phyloP scores from a whole-genome alignment of 169 alveolate genomes.

The Plasmodium gallinaceum region DNA sequence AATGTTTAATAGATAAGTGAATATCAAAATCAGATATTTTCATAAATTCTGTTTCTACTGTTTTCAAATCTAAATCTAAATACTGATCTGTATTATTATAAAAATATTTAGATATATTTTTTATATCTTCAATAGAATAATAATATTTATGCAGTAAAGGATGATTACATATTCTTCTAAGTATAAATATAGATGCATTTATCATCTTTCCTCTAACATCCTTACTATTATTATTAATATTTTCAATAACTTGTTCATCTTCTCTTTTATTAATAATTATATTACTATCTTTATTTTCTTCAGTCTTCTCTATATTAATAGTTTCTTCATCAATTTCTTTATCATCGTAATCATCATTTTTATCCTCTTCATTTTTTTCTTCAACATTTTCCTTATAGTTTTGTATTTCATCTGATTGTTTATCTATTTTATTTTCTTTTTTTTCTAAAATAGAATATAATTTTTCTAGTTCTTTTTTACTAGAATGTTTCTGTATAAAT shows the following conservation, averaged over 20 bases:
- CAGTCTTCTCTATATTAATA: conserved; percentile 66
- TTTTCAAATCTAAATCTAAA: conserved; percentile 79
- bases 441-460: conserved; percentile 14
- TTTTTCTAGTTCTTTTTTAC: conserved; percentile 29
- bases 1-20: conserved; percentile 80
- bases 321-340: conserved; percentile 61
- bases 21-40: conserved; percentile 87
- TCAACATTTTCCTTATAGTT: neutral
- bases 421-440: conserved; percentile 15
- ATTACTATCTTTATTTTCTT: conserved; percentile 35
- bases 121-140: conserved; percentile 82
- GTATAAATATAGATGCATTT: conserved; percentile 87
- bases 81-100: conserved; percentile 84
- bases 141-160: conserved; percentile 89
- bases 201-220: conserved; percentile 83
- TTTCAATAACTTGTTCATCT: conserved; percentile 17
- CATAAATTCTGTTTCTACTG: conserved; percentile 82
- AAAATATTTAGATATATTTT: conserved; percentile 80
- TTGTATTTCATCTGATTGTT: neutral
- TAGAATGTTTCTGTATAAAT: conserved; percentile 40
- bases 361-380: neutral
- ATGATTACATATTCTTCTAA: conserved; percentile 93
- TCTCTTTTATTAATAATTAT: conserved; percentile 36
- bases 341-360: conserved; percentile 66
- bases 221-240: conserved; percentile 2